Percentiles rank a stretch among this genome's conserved stretches.
phyloP scores from a whole-genome alignment of 768 basidiomycete genomes.

The Ramaria sp. region DNA sequence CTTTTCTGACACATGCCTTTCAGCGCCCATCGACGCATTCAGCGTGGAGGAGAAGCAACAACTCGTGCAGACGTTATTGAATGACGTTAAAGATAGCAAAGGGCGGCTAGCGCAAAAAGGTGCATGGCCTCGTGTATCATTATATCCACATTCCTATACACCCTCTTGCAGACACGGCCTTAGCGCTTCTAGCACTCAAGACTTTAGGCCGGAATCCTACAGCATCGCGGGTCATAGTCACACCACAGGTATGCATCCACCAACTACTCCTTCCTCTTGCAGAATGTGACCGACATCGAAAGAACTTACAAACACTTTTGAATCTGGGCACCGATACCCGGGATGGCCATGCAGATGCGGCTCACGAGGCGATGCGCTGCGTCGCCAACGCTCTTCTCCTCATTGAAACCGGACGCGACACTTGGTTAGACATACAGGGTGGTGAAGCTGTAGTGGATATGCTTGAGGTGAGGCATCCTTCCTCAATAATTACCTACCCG shows the following conservation, averaged over 20 bases:
- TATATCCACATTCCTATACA: conserved; percentile 7
- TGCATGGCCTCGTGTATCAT: conserved; percentile 21
- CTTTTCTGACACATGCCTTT: neutral
- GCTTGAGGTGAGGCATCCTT: conserved; percentile 43
- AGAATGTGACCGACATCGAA: neutral
- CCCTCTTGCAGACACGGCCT: conserved; percentile 44
- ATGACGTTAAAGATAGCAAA: conserved; percentile 38
- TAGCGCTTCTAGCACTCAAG: conserved; percentile 63
- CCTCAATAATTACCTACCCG: conserved; percentile 11
- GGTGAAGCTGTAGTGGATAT: conserved; percentile 43
- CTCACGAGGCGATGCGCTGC: conserved; percentile 60
- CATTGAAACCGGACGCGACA: conserved; percentile 46
- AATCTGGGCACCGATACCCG: conserved; percentile 33
- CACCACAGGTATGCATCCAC: conserved; percentile 21
- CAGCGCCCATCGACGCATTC: conserved; percentile 39
- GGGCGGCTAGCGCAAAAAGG: conserved; percentile 41
- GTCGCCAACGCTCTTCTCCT: conserved; percentile 74
- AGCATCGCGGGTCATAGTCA: conserved; percentile 52
- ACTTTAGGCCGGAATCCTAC: conserved; percentile 59
- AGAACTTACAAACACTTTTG: conserved; percentile 48
- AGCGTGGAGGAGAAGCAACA: conserved; percentile 36
- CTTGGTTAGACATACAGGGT: conserved; percentile 55
- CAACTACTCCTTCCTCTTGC: conserved; percentile 7
- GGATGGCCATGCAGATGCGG: conserved; percentile 47
- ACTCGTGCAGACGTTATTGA: conserved; percentile 47